Base-by-base conservation (phyloP, 345 rosid species). In the Zanthoxylum bungeanum region DNA sequence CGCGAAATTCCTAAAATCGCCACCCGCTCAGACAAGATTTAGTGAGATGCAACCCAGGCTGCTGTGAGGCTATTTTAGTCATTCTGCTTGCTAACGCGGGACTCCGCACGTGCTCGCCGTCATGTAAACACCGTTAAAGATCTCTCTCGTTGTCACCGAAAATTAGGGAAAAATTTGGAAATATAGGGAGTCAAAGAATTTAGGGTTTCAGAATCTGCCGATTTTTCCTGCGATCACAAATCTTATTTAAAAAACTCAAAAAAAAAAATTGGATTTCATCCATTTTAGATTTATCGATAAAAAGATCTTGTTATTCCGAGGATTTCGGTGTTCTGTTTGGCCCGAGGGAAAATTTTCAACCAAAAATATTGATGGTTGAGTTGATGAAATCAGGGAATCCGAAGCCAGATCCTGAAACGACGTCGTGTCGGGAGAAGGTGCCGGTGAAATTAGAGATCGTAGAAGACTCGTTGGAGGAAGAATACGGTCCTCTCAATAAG, bases 401-500 rank as follows among this genome's bases (percentile, higher is more conserved):
- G 24, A 86, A 78, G 64, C 77, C 85, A 28, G 97, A 82, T 46
- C 76, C 79, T 49, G 85, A 73, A 64, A 60, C 84, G 77, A 37
- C 86, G 75, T 75, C 86, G 71, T 66, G 62, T 53, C 83, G 79
- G 58, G 84, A 77, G 71, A 88, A 85, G 81, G 68, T 76, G 12
- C 87, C 92, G 83, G 97, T 96, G 75, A 96, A 93, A 81, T 80
- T 87, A 49, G 99, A 93, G 94, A 84, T 91, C 79, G 79, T 49
- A 0, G 96, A 89, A 68, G 97, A 93, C 68, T 67, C 83, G 39
- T 80, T 86, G 71, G 95, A 88, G 77, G 99, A 93, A 70, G 87
- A 83, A 66, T 76, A 84, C 37, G 91, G 84, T 30, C 92, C 93
- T 78, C 84, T 80, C 75, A 76, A 59, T 74, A 93, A 96, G 85